Evolutionary conservation across 2,329 filamentous ascomycete species (phyloP).

Genomic region (Xylaria digitata): DNA sequence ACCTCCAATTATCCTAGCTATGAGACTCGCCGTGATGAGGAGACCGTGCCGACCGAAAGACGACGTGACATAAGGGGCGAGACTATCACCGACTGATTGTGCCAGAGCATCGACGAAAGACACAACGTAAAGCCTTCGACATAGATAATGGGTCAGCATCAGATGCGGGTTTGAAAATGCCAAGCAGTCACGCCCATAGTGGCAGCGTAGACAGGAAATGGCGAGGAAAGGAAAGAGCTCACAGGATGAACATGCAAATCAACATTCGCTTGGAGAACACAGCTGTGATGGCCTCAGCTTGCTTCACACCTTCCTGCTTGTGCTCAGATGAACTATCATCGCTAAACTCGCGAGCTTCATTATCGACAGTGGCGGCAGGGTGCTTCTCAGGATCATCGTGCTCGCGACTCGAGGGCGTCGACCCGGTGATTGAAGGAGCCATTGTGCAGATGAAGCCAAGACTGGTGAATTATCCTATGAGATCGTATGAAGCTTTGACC

Average conservation of each 20-base stretch:
- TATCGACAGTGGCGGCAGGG: constrained; percentile 1
- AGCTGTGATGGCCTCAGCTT: constrained; percentile 54
- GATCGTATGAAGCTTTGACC: constrained; percentile 2
- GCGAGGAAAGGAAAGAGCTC: constrained; percentile 33
- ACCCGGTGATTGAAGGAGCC: constrained; percentile 12
- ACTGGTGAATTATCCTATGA: not conserved
- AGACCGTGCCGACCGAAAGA: constrained; percentile 72
- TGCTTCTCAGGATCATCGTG: constrained; percentile 20
- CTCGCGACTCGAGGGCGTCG: constrained; percentile 8
- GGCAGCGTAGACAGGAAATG: not conserved
- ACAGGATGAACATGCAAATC: constrained; percentile 54
- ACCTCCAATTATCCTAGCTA: constrained; percentile 24
- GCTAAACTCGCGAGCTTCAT: constrained; percentile 12
- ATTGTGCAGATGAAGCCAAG: not conserved
- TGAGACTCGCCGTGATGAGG: constrained; percentile 17
- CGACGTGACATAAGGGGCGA: constrained; percentile 74
- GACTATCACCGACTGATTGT: constrained; percentile 56
- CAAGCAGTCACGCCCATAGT: not conserved
- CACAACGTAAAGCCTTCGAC: constrained; percentile 54
- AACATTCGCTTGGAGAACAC: constrained; percentile 50
- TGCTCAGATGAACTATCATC: constrained; percentile 43
- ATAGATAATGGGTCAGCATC: constrained; percentile 6
- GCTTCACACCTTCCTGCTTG: constrained; percentile 54
- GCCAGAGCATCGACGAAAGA: constrained; percentile 54
- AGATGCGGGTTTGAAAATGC: not conserved